Conservation (phyloP, 1,139 yeast species). For the Sugiyamaella xylanicola region DNA sequence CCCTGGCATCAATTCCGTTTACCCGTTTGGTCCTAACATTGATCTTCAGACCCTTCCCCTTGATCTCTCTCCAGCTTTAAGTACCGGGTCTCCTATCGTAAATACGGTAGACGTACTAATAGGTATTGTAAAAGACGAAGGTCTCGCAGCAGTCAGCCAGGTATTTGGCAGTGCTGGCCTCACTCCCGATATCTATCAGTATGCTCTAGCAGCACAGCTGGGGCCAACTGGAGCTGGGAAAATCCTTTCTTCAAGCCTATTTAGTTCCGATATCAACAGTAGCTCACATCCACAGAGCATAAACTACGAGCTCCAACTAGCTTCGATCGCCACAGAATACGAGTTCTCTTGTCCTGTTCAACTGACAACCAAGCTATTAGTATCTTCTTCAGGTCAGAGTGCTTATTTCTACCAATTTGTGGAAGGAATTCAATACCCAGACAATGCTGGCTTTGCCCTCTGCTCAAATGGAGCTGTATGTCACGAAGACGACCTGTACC, state of each 20-base stretch:
- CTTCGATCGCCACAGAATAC: conserved; percentile 30
- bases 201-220: conserved; percentile 24
- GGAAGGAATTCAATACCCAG: conserved; percentile 37
- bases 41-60: conserved; percentile 30
- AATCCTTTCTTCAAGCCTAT: conserved; percentile 22
- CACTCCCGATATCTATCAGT: conserved; percentile 16
- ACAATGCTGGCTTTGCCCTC: conserved; percentile 26
- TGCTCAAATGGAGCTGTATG: conserved; percentile 36
- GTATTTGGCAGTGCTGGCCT: conserved; percentile 19
- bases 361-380: conserved; percentile 23
- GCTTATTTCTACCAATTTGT: conserved; percentile 36
- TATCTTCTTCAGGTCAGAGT: conserved; percentile 7
- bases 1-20: conserved; percentile 30
- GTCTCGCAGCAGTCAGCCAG: conserved; percentile 29
- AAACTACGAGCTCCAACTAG: conserved; percentile 23
- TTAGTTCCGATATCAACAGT: conserved; percentile 21
- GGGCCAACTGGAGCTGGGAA: conserved; percentile 18
- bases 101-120: conserved; percentile 34
- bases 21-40: conserved; percentile 38
- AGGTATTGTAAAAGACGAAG: conserved; percentile 38
- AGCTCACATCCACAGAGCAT: conserved; percentile 9
- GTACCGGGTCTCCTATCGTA: conserved; percentile 27
- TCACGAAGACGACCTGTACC: conserved; percentile 40
- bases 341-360: conserved; percentile 35
- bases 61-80: conserved; percentile 32